Percentiles rank a stretch among this genome's conserved stretches.
Conservation (phyloP, 371 early-diverging fungal species). For the Choanephora cucurbitarum region DNA sequence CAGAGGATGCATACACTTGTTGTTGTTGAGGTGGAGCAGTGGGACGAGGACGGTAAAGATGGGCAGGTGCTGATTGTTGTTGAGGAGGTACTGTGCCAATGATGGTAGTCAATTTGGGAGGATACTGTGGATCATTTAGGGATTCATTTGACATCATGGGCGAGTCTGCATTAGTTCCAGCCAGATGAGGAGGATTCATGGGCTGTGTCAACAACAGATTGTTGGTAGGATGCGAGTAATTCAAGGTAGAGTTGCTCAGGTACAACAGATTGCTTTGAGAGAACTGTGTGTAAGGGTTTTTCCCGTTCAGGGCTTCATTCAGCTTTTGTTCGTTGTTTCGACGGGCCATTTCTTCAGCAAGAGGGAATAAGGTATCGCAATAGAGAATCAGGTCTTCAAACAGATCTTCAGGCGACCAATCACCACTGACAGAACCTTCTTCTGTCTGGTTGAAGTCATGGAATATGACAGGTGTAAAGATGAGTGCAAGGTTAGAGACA, state of each 20-base stretch:
- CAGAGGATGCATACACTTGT: neutral
- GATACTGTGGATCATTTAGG: neutral
- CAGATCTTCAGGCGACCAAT: constrained; percentile 32
- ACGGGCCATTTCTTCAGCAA: constrained; percentile 20
- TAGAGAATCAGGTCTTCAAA: constrained; percentile 34
- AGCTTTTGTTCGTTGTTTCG: constrained; percentile 15
- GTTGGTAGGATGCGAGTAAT: constrained; percentile 1
- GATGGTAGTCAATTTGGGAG: neutral
- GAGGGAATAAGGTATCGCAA: constrained; percentile 22
- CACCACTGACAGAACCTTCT: constrained; percentile 12
- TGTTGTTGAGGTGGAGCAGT: constrained; percentile 1
- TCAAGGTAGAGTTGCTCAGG: neutral
- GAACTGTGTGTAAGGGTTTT: constrained; percentile 20
- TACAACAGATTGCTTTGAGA: constrained; percentile 28
- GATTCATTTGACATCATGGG: neutral
- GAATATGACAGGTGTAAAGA: constrained; percentile 52
- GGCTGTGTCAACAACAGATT: constrained; percentile 21
- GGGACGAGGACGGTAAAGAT: neutral
- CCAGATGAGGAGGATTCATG: constrained; percentile 14
- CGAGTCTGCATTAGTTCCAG: neutral
- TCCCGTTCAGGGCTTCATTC: constrained; percentile 18
- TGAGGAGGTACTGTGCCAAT: neutral
- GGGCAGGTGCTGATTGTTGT: neutral
- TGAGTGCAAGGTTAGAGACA: constrained; percentile 43
- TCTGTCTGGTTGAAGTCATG: constrained; percentile 48